phyloP scores from a whole-genome alignment of 768 basidiomycete genomes.

The Serendipita indica region DNA sequence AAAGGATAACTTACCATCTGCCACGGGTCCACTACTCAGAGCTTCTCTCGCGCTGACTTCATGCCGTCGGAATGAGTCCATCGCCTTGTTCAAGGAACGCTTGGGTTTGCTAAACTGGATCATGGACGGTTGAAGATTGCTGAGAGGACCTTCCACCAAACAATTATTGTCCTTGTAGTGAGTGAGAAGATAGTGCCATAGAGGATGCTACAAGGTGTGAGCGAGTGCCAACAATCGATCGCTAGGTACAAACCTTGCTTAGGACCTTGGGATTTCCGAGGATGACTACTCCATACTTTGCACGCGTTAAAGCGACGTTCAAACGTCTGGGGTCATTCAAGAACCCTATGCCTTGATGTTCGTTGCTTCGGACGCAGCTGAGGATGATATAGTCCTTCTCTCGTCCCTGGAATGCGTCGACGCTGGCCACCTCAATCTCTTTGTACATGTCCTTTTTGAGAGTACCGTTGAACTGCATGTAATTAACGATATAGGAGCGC shows the following conservation, averaged over 20 bases:
- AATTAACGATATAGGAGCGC: conserved; percentile 94
- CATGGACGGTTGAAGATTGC: conserved; percentile 94
- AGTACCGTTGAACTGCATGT: conserved; percentile 99
- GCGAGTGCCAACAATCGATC: conserved; percentile 12
- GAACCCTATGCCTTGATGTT: conserved; percentile 99
- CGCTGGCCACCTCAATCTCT: conserved; percentile 97
- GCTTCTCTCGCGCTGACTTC: conserved; percentile 85
- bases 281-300: conserved; percentile 97
- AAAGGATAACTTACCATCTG: conserved; percentile 30
- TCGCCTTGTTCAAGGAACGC: conserved; percentile 71
- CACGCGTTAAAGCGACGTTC: conserved; percentile 92
- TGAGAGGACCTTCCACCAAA: conserved; percentile 92
- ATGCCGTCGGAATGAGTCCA: conserved; percentile 87
- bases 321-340: conserved; percentile 92
- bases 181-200: conserved; percentile 96
- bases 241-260: conserved; percentile 61
- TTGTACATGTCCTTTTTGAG: conserved; percentile 99
- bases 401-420: conserved; percentile 97
- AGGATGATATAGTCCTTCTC: conserved; percentile 99
- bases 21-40: conserved; percentile 28
- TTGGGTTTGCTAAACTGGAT: conserved; percentile 99
- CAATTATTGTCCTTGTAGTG: conserved; percentile 95
- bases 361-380: conserved; percentile 94
- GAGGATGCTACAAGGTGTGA: conserved; percentile 56
- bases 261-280: conserved; percentile 99